phyloP scores from a whole-genome alignment of 2,329 filamentous ascomycete genomes.

The Calonectria pseudoturangicola region DNA sequence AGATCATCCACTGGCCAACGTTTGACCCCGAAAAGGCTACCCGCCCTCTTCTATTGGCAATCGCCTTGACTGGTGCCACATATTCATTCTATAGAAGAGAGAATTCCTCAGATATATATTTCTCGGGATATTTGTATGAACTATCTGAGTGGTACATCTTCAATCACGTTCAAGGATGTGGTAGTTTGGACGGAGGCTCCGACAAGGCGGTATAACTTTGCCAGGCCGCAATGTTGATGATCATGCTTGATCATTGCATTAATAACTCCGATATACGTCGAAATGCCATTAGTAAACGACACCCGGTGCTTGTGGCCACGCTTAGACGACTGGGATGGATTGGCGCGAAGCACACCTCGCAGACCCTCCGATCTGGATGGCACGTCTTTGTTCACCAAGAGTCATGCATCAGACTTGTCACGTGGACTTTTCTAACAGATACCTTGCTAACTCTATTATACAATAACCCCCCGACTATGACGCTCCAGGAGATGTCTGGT shows the following conservation, averaged over 20 bases:
- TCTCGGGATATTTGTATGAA: neutral
- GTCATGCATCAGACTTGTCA: constrained; percentile 43
- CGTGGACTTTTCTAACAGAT: constrained; percentile 44
- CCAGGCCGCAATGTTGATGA: constrained; percentile 42
- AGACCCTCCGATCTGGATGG: constrained; percentile 11
- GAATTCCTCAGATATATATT: too few relatives aligned
- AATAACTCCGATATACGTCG: constrained; percentile 36
- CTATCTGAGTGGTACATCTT: constrained; percentile 45
- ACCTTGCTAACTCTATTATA: constrained; percentile 35
- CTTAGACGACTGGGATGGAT: constrained; percentile 34
- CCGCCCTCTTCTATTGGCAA: neutral
- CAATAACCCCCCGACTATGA: constrained; percentile 40
- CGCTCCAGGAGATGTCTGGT: constrained; percentile 36
- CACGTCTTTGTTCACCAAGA: constrained; percentile 36
- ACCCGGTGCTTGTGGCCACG: constrained; percentile 32
- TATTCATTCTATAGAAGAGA: neutral
- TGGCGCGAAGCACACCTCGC: constrained; percentile 1
- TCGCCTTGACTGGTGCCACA: neutral
- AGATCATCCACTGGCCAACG: neutral
- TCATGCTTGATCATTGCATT: constrained; percentile 24
- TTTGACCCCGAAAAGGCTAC: neutral
- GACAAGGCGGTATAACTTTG: constrained; percentile 12
- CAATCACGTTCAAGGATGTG: constrained; percentile 23
- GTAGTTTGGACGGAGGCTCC: neutral
- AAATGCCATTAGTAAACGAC: constrained; percentile 27